Evolutionary conservation across 768 basidiomycete genomes (phyloP).

Genomic region (Tulasnella sp.): DNA sequence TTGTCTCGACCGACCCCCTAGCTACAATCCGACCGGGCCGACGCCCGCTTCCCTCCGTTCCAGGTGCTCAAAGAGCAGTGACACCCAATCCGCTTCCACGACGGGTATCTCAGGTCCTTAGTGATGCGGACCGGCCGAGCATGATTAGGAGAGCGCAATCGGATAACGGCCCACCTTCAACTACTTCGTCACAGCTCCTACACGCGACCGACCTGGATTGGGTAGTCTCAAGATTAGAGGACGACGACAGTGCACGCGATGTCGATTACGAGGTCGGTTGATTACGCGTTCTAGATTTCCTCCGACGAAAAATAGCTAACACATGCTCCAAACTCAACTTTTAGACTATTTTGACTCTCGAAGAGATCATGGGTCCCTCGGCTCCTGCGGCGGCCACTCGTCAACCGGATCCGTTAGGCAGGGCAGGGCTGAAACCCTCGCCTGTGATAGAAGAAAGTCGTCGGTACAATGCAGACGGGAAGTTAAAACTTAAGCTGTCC

Average conservation of each 20-base stretch:
- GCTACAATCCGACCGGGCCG: neutral
- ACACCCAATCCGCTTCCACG: neutral
- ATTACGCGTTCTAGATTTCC: neutral
- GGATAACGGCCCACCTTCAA: neutral
- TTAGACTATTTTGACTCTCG: slow-evolving; percentile 20
- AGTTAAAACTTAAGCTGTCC: neutral
- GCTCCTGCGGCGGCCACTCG: neutral
- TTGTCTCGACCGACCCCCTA: neutral
- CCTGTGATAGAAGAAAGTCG: slow-evolving; percentile 8
- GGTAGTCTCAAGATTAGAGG: neutral
- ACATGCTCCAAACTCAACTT: neutral
- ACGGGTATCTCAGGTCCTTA: slow-evolving; percentile 1
- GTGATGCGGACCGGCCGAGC: neutral
- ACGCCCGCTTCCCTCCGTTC: neutral
- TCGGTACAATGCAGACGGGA: slow-evolving; percentile 7
- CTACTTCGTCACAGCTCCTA: neutral
- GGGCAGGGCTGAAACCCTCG: slow-evolving; percentile 20
- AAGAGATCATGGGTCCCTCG: slow-evolving; percentile 22
- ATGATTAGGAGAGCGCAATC: neutral
- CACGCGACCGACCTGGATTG: neutral
- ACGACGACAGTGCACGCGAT: neutral
- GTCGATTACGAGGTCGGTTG: slow-evolving; percentile 2
- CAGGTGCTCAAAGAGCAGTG: neutral
- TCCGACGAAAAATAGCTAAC: neutral
- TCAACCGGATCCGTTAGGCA: neutral